Conservation (phyloP, 768 basidiomycete species). For the Trichaptum fuscoviolaceum region DNA sequence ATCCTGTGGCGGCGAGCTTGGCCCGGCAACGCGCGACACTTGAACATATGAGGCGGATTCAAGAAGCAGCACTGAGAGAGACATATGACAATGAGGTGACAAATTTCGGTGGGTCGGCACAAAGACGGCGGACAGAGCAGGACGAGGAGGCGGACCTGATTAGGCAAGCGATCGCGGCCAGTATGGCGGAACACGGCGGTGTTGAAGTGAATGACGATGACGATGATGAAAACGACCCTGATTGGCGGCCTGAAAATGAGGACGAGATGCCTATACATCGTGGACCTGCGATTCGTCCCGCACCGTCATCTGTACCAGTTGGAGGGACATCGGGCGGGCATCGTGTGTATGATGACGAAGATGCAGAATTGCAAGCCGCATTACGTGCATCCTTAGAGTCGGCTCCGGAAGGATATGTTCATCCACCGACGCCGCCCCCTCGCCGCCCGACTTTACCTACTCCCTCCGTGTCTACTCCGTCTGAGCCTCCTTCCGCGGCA, state of each 20-base stretch:
- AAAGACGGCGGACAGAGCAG: constrained; percentile 19
- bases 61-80: constrained; percentile 62
- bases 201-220: constrained; percentile 9
- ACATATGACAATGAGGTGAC: constrained; percentile 41
- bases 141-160: constrained; percentile 57
- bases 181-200: constrained; percentile 32
- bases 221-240: constrained; percentile 17
- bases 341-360: constrained; percentile 79
- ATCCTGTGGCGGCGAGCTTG: constrained; percentile 64
- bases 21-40: constrained; percentile 56
- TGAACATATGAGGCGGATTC: constrained; percentile 58
- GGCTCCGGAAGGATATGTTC: constrained; percentile 45
- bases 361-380: constrained; percentile 83
- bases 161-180: constrained; percentile 56
- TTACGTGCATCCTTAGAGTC: constrained; percentile 74
- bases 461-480: constrained; percentile 7
- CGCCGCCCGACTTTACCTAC: constrained; percentile 13
- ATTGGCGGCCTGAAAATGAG: constrained; percentile 10
- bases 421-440: constrained; percentile 25
- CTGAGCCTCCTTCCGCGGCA: background rate
- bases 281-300: constrained; percentile 5
- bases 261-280: background rate
- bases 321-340: constrained; percentile 16
- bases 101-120: constrained; percentile 12
- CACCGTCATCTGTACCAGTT: constrained; percentile 4